phyloP scores from a whole-genome alignment of 2,329 filamentous ascomycete species.

The Salinomyces thailandicus region DNA sequence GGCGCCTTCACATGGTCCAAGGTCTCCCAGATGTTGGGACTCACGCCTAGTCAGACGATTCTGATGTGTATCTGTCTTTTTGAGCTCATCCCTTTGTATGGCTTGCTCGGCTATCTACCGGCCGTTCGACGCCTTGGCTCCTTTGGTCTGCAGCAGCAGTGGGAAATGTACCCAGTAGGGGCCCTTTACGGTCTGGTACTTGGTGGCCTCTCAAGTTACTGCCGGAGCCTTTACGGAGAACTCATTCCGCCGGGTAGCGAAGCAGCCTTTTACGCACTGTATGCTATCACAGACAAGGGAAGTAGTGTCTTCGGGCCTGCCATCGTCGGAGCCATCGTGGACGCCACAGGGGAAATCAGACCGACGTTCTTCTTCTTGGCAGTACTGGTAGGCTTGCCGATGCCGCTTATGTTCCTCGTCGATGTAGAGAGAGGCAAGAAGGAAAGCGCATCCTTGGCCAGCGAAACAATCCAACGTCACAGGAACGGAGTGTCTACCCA shows the following conservation, averaged over 20 bases:
- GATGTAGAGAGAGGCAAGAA: conserved; percentile 55
- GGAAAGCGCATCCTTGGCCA: conserved; percentile 33
- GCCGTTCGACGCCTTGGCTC: conserved; percentile 64
- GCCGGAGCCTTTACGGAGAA: conserved; percentile 83
- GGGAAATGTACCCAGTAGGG: conserved; percentile 93
- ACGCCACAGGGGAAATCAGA: conserved; percentile 46
- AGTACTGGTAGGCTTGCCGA: conserved; percentile 69
- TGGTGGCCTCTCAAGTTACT: conserved; percentile 86
- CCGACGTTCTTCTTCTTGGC: conserved; percentile 85
- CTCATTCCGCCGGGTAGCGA: conserved; percentile 90
- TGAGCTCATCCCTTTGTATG: conserved; percentile 86
- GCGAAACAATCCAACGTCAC: no score
- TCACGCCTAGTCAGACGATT: conserved; percentile 78
- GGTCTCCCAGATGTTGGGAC: conserved; percentile 57
- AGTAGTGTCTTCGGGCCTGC: conserved; percentile 88
- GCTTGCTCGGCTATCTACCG: conserved; percentile 76
- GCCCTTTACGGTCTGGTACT: conserved; percentile 88
- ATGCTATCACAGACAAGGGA: conserved; percentile 95
- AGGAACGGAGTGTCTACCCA: no score
- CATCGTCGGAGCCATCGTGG: conserved; percentile 87
- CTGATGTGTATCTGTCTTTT: conserved; percentile 84
- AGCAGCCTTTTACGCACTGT: conserved; percentile 90
- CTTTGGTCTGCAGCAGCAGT: conserved; percentile 79
- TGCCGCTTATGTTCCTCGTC: conserved; percentile 74
- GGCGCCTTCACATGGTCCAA: conserved; percentile 86